Conservation (phyloP, 345 rosid genomes). For the Eucalyptus tenuipes region DNA sequence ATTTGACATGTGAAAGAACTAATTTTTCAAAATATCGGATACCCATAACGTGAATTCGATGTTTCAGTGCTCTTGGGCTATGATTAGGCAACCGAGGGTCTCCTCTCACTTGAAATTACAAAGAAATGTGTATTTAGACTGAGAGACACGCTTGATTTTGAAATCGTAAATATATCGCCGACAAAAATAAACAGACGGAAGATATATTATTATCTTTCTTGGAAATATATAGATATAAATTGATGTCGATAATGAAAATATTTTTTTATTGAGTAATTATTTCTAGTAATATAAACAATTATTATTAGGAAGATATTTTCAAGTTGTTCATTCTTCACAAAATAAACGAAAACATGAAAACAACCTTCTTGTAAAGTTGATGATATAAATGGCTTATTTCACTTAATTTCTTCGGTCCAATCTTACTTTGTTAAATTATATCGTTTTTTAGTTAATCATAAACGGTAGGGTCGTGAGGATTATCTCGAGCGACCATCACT, state of each 20-base stretch:
- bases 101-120: too few species aligned
- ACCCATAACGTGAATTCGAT: not conserved
- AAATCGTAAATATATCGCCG: fast-evolving
- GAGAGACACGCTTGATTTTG: fast-evolving
- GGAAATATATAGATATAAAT: not conserved
- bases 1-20: not conserved
- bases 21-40: not conserved
- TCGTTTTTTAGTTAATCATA: not conserved
- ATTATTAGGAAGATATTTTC: too few species aligned
- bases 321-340: not conserved
- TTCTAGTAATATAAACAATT: fast-evolving
- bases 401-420: not conserved
- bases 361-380: not conserved
- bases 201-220: not conserved
- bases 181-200: too few species aligned
- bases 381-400: not conserved
- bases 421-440: not conserved
- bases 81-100: not conserved
- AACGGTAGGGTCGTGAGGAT: not conserved
- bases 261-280: too few species aligned
- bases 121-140: too few species aligned
- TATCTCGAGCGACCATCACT: not conserved
- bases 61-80: not conserved
- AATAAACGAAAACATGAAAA: fast-evolving
- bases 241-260: too few species aligned